Evolutionary conservation across 768 basidiomycete genomes (phyloP), one percentile per base, ranked within the genome.

Genomic region (Kwoniella dendrophila): DNA sequence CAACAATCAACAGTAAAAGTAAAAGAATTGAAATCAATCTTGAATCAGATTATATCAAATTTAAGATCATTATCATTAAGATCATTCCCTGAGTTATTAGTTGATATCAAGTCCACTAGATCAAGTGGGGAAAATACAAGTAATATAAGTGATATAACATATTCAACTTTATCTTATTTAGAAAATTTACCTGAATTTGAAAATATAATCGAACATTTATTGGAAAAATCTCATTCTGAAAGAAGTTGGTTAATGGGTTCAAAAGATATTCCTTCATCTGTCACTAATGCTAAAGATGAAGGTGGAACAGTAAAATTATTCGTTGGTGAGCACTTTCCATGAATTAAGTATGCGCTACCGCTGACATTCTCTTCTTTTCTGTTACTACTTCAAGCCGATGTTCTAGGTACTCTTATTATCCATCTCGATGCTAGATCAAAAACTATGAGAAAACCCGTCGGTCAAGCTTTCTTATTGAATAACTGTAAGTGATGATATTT

Each of bases 181-280:
- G 74, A 76, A 48, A 69, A 62, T 14, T 30, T 78, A 27, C 73
- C 75, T 16, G 44, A 45, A 12, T 75, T 73, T 48, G 72, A 74
- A 41, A 41, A 59, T 27, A 63, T 61, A 8, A 69, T 78, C 0
- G 67, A 69, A 30, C 61, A 66, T 10, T 44, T 78, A 2, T 56
- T 78, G 36, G 62, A 59, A 12, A 62, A 65, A 36, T 68, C 65
- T 43, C 73, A 75, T 20, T 69, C 69, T 16, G 75, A 78, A 44
- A 61, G 77, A 26, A 78, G 74, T 58, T 78, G 77, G 77, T 66
- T 78, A 57, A 78, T 78, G 77, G 77, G 77, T 14, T 67, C 66
- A 22, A 71, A 70, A 20, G 70, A 74, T 12, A 45, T 63, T 1
- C 72, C 74, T 4, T 70, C 70, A 58, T 51, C 62, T 24, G 72